phyloP scores from a whole-genome alignment of 1,139 yeast species.

The Debaryomyces singareniensis region DNA sequence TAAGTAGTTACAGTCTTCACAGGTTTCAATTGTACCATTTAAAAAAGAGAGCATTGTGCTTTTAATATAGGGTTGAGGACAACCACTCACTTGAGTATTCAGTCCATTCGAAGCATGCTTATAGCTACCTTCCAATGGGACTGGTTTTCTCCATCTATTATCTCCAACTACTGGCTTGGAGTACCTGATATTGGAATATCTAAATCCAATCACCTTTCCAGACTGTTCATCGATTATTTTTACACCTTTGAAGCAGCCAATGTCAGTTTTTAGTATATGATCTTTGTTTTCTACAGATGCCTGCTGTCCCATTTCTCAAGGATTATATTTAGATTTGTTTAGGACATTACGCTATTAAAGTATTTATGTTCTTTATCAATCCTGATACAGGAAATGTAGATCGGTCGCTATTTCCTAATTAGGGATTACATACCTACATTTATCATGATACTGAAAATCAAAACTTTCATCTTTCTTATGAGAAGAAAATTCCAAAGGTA shows the following conservation, averaged over 20 bases:
- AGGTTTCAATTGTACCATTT: not conserved
- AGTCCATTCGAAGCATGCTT: slow-evolving; percentile 24
- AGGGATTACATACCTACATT: no score
- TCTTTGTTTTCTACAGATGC: no score
- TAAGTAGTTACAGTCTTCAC: slow-evolving; percentile 12
- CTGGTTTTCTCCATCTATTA: slow-evolving; percentile 19
- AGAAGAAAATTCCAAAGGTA: no score
- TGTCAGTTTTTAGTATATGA: not conserved
- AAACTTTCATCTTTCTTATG: no score
- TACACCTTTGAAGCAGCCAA: slow-evolving; percentile 1
- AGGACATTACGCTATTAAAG: no score
- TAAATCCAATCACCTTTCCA: not conserved
- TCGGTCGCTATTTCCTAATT: no score
- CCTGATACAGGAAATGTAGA: no score
- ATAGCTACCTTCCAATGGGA: slow-evolving; percentile 25
- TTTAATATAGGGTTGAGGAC: slow-evolving; percentile 28
- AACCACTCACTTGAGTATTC: slow-evolving; percentile 20
- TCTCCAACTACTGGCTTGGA: slow-evolving; percentile 11
- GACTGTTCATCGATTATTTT: not conserved
- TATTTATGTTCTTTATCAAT: no score
- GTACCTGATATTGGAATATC: slow-evolving; percentile 3
- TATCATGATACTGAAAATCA: no score
- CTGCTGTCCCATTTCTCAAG: no score
- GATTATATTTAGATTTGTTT: no score
- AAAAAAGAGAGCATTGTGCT: slow-evolving; percentile 5